Evolutionary conservation across 2,329 filamentous ascomycete species (phyloP), one percentile per base, ranked within the genome.

Genomic region (Catunica adiposa): DNA sequence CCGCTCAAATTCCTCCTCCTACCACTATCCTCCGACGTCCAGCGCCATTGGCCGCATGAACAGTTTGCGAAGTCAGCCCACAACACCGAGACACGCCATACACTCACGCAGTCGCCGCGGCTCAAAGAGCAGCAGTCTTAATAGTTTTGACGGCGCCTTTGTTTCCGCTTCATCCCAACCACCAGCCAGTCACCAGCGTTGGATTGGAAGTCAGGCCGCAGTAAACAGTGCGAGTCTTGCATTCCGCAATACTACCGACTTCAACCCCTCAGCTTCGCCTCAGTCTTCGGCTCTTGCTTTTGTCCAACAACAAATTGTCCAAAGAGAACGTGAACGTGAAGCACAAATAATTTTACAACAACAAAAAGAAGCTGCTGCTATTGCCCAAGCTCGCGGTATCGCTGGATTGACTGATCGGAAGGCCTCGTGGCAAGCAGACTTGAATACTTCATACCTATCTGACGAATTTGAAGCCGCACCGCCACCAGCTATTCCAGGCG

Each of bases 1-100:
- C 58, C 79, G 86, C 58, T 92, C 86, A 69, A 88, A 89, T 65
- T 90, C 85, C 71, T 85, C 82, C 66, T 86, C 84, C 37, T 86
- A 82, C 62, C 78, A 78, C 62, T 53, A 55, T 37, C 56, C 56
- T 2, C 56, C 56, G 3, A 23, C 51, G 3, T 44, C 53, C 5
- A 70, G 76, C 8, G 73, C 72, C 46, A 68, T 82, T 53, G 73
- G 74, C 47, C 76, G 79, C 60, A 77, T 84, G 63, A 82, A 82
- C 64, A 84, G 78, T 66, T 71, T 80, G 63, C 77, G 77, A 55
- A 75, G 78, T 61, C 65, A 67, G 23, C 66, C 67, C 38, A 66
- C 63, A 57, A 63, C 64, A 42, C 66, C 70, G 26, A 67, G 70
- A 20, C 67, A 71, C 51, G 67, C 66, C 50, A 63, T 75, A 61